phyloP scores from a whole-genome alignment of 139 green algal species.

The Haematococcus sp. region DNA sequence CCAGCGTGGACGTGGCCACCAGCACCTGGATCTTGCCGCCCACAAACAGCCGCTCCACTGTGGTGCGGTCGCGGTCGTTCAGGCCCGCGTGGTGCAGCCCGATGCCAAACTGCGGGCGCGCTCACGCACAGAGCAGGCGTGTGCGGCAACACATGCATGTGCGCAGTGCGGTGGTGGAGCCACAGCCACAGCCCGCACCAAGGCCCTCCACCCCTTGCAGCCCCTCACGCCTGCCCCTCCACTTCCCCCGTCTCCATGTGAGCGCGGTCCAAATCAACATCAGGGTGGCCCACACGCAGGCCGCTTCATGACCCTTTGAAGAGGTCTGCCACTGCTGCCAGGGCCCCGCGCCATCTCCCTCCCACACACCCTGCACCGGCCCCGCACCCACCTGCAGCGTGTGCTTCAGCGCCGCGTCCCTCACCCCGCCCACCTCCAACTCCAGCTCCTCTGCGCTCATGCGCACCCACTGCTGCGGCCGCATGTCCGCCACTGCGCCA shows the following conservation, averaged over 20 bases:
- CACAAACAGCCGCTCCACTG: slow-evolving; percentile 89
- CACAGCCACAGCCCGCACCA: too few relatives aligned
- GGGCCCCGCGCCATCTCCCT: too few relatives aligned
- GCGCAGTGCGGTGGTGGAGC: too few relatives aligned
- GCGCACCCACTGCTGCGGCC: slow-evolving; percentile 76
- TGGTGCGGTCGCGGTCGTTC: slow-evolving; percentile 69
- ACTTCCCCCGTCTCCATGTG: too few relatives aligned
- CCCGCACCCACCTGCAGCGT: slow-evolving; percentile 1
- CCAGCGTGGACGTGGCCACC: slow-evolving; percentile 87
- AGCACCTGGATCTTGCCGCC: slow-evolving; percentile 91
- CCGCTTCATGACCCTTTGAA: too few relatives aligned
- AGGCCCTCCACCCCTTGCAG: too few relatives aligned
- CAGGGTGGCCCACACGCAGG: too few relatives aligned
- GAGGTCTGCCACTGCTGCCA: too few relatives aligned
- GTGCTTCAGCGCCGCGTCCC: slow-evolving; percentile 42
- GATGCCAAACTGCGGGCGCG: slow-evolving; percentile 88
- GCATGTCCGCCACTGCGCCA: slow-evolving; percentile 76
- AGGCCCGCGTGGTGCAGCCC: slow-evolving; percentile 96
- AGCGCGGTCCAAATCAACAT: too few relatives aligned
- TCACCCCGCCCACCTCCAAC: slow-evolving; percentile 40
- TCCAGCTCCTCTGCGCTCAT: slow-evolving; percentile 73
- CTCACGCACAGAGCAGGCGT: background rate
- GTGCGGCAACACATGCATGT: too few relatives aligned
- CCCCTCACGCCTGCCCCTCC: too few relatives aligned
- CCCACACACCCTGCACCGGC: too few relatives aligned